Base-by-base conservation (phyloP, 331 rosid genomes). In the Rhamnella rubrinervis region DNA sequence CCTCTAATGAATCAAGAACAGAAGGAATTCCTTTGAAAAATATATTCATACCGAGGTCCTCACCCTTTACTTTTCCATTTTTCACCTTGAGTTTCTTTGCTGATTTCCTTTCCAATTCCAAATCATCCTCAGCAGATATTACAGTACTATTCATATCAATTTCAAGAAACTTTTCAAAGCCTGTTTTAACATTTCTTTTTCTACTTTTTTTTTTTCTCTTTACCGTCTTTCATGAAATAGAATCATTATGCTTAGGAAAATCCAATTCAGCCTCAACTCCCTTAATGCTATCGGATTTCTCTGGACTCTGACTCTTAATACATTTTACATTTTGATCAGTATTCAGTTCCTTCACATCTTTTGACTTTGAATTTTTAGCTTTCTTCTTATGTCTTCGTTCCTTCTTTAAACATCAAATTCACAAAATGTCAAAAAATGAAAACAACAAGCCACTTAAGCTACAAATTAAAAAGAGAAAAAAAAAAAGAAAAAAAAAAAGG, bases 41-140 rank as follows among this genome's bases (percentile, higher is more conserved):
- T 14, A 80, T 14, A 71, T 85, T 85, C 65, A 93, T 69, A 46
- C 87, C 92, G 68, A 83, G 92, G 76, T 90, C 93, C 51, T 72
- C 71, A 40, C 96, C 96, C 78, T 88, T 69, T 74, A 93, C 71
- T 65, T 69, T 90, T 39, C 98, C 97, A 66, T 61, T 77, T 73
- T 85, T 93, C 73, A 90, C 89, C 84, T 85, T 93, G 39, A 93
- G 95, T 81, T 82, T 93, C 81, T 93, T 90, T 11, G 89, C 90
- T 71, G 90, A 90, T 77, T 87, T 90, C 58, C 83, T 83, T 80
- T 93, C 98, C 74, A 90, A 67, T 62, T 85, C 92, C 79, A 88
- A 56, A 75, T 93, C 98, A 80, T 74, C 85, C 65, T 72, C 59
- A 7, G 88, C 86, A 20, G 67, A 79, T 1, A 66, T 5, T 1